Base-by-base conservation (phyloP, 768 basidiomycete genomes). In the Lactifluus subvellereus region DNA sequence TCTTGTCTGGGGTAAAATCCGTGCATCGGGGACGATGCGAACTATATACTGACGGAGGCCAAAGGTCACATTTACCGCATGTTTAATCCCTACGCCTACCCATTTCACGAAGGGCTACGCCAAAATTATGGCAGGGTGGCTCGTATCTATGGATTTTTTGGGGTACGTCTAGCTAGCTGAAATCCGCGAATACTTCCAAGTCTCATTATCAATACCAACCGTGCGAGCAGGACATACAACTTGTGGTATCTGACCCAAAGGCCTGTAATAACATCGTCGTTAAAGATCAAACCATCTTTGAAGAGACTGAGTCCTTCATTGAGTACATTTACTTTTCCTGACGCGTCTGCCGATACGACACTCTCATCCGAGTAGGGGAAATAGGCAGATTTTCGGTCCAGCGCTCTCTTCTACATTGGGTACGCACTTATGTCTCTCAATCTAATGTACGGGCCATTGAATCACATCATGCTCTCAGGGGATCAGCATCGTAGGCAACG, bases 401-500 rank as follows among this genome's bases (percentile, higher is more conserved):
- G 43, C 14, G 9, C 45, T 61, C 14, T 30, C 57, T 48, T 56
- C 60, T 33, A 37, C 60, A 1, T 14, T n/a, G 9, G 60, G 51
- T 61, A 30, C 0, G 52, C 38, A 35, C 35, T 14, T 30, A 6
- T 3, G 27, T 33, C 8, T 48, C 4, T 10, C 20, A 38, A 27
- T 22, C 20, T 47, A n/a, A 20, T 47, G 20, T 20, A 47, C 27
- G 3, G 7, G 8, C 6, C 20, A n/a, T 8, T 47, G 9, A 47
- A 20, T 47, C 7, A 20, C 9, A 47, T 20, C n/a, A 20, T 47
- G 6, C 40, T 13, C n/a, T 47, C 20, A 47, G 45, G 45, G 45
- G 45, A 47, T 5, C 45, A 20, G 1, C 60, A 61, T 22, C 60
- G 60, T 3, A 61, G n/a, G 42, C 60, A 55, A 55, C 53, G 60